These are phyloP conservation scores for Durio zibethinus DNA, from an alignment of 345 rosid species.

Conservation along the genomic window DNA sequence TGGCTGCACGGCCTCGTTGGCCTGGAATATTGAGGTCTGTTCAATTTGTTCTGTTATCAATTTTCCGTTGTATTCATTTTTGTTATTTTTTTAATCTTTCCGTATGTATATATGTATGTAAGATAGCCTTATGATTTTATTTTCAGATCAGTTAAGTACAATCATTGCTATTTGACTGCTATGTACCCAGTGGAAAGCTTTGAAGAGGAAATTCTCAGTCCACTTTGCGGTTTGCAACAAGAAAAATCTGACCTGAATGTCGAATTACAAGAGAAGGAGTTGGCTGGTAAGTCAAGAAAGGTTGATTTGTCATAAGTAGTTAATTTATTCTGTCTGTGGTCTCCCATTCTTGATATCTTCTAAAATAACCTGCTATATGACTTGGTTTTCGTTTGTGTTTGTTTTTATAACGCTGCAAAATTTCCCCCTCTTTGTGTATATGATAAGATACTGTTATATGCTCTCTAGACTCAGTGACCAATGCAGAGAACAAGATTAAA, in stretches of 20 bases:
- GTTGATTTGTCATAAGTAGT: not conserved
- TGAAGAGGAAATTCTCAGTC: constrained; percentile 32
- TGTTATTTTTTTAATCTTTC: constrained; percentile 4
- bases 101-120: not conserved
- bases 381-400: constrained; percentile 12
- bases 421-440: not conserved
- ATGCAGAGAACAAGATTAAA: constrained; percentile 38
- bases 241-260: constrained; percentile 28
- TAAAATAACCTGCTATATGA: not conserved
- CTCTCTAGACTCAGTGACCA: constrained; percentile 37
- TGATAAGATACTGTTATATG: not conserved
- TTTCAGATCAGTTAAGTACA: constrained; percentile 41
- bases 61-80: constrained; percentile 8
- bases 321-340: not conserved
- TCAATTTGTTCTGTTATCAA: not conserved
- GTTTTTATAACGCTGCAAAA: constrained; percentile 6
- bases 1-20: constrained; percentile 49
- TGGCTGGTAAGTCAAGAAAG: constrained; percentile 15
- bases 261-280: constrained; percentile 31
- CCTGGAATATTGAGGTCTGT: constrained; percentile 64
- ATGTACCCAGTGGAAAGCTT: constrained; percentile 36
- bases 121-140: constrained; percentile 13
- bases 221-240: constrained; percentile 25
- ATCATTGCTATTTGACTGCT: constrained; percentile 35
- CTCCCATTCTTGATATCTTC: not conserved